These are phyloP conservation scores for Turnera subulata DNA, from an alignment of 345 rosid genomes.

Conservation along the genomic window DNA sequence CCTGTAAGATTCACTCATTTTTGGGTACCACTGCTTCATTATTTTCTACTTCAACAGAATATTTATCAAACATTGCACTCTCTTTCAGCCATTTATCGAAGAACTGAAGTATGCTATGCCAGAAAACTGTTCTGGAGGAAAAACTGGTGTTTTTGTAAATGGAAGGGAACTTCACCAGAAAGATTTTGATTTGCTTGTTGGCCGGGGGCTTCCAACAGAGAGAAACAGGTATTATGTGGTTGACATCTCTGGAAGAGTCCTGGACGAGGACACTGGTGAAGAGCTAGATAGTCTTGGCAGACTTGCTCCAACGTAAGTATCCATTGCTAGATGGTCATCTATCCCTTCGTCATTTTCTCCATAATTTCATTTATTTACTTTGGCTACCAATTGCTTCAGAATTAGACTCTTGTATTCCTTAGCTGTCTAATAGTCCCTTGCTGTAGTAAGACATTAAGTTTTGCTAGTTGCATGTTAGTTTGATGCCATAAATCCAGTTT, in stretches of 20 bases:
- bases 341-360: too few species aligned
- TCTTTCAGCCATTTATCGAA: constrained; percentile 75
- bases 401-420: too few species aligned
- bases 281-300: constrained; percentile 82
- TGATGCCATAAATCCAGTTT: too few species aligned
- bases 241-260: constrained; percentile 75
- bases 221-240: constrained; percentile 64
- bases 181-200: constrained; percentile 63
- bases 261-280: constrained; percentile 85
- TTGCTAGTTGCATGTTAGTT: too few species aligned
- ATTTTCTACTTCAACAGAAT: neutral
- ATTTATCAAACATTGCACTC: neutral
- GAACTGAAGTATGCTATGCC: constrained; percentile 81
- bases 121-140: constrained; percentile 74
- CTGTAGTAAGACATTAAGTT: too few species aligned
- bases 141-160: constrained; percentile 65
- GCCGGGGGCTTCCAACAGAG: constrained; percentile 64
- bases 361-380: too few species aligned
- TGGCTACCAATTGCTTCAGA: too few species aligned
- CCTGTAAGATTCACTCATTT: constrained; percentile 48
- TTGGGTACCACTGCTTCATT: neutral
- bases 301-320: constrained; percentile 93
- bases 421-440: too few species aligned
- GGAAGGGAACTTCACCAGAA: constrained; percentile 85
- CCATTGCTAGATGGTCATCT: neutral